These are phyloP conservation scores for Annulohypoxylon moriforme DNA, from an alignment of 495 filamentous ascomycete species.

Conservation along the genomic window DNA sequence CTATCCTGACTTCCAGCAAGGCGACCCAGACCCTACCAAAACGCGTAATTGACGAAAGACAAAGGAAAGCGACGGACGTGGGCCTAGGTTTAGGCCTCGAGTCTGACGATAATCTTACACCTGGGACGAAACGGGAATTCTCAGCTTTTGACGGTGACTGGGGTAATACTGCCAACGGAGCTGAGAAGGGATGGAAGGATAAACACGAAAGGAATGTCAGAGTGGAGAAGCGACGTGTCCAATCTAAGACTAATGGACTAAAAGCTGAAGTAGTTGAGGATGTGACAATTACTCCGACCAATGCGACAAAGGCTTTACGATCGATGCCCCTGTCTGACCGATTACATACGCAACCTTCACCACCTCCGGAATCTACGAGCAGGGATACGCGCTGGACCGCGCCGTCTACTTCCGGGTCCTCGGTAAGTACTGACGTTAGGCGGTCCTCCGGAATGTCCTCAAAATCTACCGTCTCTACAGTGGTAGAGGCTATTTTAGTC, in stretches of 20 bases:
- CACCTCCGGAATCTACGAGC: constrained; percentile 42
- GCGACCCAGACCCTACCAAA: constrained; percentile 56
- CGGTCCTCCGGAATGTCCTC: constrained; percentile 72
- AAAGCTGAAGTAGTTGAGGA: constrained; percentile 60
- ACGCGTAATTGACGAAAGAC: constrained; percentile 43
- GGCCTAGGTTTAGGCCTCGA: constrained; percentile 66
- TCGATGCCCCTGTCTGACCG: constrained; percentile 61
- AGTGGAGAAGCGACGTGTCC: constrained; percentile 61
- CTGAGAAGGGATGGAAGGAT: constrained; percentile 65
- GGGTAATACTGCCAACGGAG: constrained; percentile 54
- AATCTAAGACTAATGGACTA: constrained; percentile 44
- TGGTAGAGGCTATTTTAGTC: constrained; percentile 77
- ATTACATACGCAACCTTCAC: constrained; percentile 54
- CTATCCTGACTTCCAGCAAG: constrained; percentile 56
- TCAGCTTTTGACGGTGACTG: constrained; percentile 63
- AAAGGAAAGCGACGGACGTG: constrained; percentile 50
- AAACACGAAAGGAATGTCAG: constrained; percentile 68
- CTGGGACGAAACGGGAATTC: constrained; percentile 55
- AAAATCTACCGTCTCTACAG: constrained; percentile 69
- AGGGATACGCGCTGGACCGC: constrained; percentile 47
- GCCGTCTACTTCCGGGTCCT: constrained; percentile 55
- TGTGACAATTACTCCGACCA: constrained; percentile 59
- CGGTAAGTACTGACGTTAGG: constrained; percentile 59
- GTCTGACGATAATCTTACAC: constrained; percentile 52
- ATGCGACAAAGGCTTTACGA: constrained; percentile 60